Evolutionary conservation across 2,329 filamentous ascomycete species (phyloP).

Genomic region (Fusarium armeniacum): DNA sequence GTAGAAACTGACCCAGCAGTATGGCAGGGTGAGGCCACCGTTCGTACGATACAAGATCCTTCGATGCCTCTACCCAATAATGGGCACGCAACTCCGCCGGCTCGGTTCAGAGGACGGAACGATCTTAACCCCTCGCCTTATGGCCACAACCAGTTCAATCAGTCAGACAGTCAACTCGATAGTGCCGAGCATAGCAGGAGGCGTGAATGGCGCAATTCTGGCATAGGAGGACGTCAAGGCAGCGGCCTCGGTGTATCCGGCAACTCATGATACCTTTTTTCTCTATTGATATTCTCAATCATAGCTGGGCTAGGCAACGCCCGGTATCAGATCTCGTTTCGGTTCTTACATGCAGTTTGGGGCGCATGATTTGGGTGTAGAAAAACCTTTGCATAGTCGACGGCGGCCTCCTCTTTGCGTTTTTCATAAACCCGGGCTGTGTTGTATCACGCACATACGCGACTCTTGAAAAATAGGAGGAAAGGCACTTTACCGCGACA

Average conservation of each 20-base stretch:
- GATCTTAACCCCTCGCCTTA: conserved; percentile 62
- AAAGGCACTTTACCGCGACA: conserved; percentile 37
- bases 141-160: conserved; percentile 60
- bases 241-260: conserved; percentile 65
- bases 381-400: conserved; percentile 57
- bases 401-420: conserved; percentile 54
- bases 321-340: conserved; percentile 38
- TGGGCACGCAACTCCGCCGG: conserved; percentile 64
- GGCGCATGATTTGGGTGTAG: conserved; percentile 53
- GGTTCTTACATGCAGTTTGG: conserved; percentile 42
- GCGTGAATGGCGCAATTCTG: conserved; percentile 71
- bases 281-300: conserved; percentile 34
- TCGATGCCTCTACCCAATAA: conserved; percentile 56
- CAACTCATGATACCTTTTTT: conserved; percentile 54
- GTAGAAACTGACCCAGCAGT: conserved; percentile 91
- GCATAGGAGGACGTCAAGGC: conserved; percentile 66
- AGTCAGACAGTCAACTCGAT: conserved; percentile 59
- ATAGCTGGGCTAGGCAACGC: conserved; percentile 37
- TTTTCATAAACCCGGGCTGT: conserved; percentile 30
- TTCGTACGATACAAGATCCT: conserved; percentile 80
- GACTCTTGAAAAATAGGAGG: conserved; percentile 33
- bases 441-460: conserved; percentile 15
- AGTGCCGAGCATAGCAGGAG: conserved; percentile 60
- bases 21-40: conserved; percentile 87
- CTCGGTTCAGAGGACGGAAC: conserved; percentile 63